Evolutionary conservation across 1,284 basidiomycete genomes (phyloP).

Genomic region (Pterula multifida): DNA sequence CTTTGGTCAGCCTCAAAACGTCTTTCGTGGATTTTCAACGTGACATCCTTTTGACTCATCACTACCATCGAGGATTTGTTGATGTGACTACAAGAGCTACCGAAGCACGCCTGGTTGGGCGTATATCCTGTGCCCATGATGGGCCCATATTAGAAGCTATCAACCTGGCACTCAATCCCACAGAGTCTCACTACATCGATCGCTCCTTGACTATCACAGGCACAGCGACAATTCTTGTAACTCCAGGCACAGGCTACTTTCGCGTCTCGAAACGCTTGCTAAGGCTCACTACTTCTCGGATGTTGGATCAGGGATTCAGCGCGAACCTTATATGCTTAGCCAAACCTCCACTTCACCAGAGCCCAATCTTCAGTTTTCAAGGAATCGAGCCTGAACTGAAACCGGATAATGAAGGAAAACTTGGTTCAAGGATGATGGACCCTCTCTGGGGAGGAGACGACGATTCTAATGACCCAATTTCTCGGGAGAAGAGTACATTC

Average conservation of each 20-base stretch:
- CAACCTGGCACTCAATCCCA: constrained; percentile 87
- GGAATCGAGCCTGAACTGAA: constrained; percentile 37
- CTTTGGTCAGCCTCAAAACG: constrained; percentile 78
- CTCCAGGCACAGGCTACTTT: constrained; percentile 92
- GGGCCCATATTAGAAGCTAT: constrained; percentile 92
- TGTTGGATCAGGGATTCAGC: constrained; percentile 90
- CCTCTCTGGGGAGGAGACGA: constrained; percentile 76
- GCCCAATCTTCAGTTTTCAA: constrained; percentile 78
- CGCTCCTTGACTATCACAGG: constrained; percentile 93
- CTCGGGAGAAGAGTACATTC: constrained; percentile 40
- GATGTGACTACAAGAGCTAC: constrained; percentile 28
- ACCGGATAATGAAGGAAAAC: constrained; percentile 30
- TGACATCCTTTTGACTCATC: constrained; percentile 79
- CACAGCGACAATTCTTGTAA: constrained; percentile 74
- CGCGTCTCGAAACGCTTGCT: constrained; percentile 86
- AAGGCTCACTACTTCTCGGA: constrained; percentile 87
- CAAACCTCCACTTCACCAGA: constrained; percentile 89
- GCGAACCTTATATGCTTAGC: constrained; percentile 85
- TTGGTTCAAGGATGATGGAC: constrained; percentile 45
- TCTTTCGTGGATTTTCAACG: constrained; percentile 83
- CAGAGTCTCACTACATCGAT: constrained; percentile 93
- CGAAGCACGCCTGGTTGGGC: constrained; percentile 65
- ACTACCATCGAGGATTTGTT: constrained; percentile 58
- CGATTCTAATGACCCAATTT: constrained; percentile 20
- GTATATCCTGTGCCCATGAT: constrained; percentile 82